phyloP scores from a whole-genome alignment of 2,329 filamentous ascomycete species.

The Monosporascus sp. region DNA sequence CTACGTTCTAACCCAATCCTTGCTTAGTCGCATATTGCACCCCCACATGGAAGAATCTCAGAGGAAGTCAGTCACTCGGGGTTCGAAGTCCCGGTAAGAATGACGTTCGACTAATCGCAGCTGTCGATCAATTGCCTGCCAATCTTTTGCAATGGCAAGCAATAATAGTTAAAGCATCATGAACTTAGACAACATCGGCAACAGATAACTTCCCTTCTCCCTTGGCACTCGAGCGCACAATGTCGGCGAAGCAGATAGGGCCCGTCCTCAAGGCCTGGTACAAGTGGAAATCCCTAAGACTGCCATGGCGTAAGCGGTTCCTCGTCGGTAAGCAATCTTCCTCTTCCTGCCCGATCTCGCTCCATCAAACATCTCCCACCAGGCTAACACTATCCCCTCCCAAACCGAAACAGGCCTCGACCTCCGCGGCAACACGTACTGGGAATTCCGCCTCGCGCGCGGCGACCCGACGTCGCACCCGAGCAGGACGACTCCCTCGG shows the following conservation, averaged over 20 bases:
- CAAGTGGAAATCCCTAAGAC: conserved; percentile 55
- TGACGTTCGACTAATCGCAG: too few species aligned
- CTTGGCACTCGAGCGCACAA: conserved; percentile 7
- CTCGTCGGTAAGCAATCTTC: conserved; percentile 46
- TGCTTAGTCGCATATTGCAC: too few species aligned
- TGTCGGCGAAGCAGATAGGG: conserved; percentile 33
- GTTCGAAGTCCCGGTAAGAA: too few species aligned
- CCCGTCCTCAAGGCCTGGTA: conserved; percentile 44
- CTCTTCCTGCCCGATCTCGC: background rate
- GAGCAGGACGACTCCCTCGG: background rate
- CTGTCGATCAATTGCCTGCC: too few species aligned
- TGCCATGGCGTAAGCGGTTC: conserved; percentile 60
- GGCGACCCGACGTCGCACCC: conserved; percentile 17
- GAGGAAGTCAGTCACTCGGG: too few species aligned
- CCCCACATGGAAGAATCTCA: too few species aligned
- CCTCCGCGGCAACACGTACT: conserved; percentile 62
- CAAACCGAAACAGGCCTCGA: conserved; percentile 48
- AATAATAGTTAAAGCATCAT: too few species aligned
- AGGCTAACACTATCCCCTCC: background rate
- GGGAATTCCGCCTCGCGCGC: conserved; percentile 56
- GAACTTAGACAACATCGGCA: too few species aligned
- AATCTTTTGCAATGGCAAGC: too few species aligned
- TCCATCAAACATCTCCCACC: background rate
- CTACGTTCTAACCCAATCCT: too few species aligned
- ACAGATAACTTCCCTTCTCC: too few species aligned